Evolutionary conservation across 805 yeast species (phyloP).

Genomic region (Blastobotrys peoriensis): DNA sequence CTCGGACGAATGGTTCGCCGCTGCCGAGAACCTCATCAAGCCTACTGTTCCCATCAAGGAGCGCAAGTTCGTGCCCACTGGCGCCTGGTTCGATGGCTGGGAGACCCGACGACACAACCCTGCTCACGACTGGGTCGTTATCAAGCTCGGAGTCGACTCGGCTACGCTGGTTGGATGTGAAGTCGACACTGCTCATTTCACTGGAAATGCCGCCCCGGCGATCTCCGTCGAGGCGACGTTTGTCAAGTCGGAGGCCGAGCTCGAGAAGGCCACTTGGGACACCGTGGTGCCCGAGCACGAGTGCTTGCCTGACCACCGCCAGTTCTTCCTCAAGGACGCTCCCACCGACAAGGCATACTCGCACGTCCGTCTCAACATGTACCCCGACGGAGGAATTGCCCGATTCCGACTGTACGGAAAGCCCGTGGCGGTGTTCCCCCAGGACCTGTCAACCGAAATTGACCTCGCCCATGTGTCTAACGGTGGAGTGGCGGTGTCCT

Average conservation of each 20-base stretch:
- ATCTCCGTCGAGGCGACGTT: constrained; percentile 75
- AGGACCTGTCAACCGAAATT: constrained; percentile 38
- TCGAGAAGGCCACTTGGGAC: constrained; percentile 53
- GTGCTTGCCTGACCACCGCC: constrained; percentile 87
- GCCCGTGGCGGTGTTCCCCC: constrained; percentile 65
- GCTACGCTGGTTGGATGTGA: constrained; percentile 80
- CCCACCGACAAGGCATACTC: constrained; percentile 63
- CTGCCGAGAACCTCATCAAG: constrained; percentile 77
- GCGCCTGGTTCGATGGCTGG: constrained; percentile 99
- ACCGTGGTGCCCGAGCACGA: constrained; percentile 59
- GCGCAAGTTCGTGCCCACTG: constrained; percentile 71
- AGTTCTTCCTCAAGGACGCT: constrained; percentile 62
- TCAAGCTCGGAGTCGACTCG: constrained; percentile 75
- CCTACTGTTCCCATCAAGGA: constrained; percentile 78
- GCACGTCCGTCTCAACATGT: constrained; percentile 81
- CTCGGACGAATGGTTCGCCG: constrained; percentile 95
- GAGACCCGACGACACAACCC: constrained; percentile 92
- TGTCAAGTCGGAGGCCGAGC: constrained; percentile 27
- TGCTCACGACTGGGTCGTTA: constrained; percentile 79
- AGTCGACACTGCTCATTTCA: constrained; percentile 88
- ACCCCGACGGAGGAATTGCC: constrained; percentile 98
- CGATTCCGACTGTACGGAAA: constrained; percentile 85
- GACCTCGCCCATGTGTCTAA: constrained; percentile 78
- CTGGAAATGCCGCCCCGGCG: constrained; percentile 91
- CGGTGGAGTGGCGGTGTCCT: constrained; percentile 83